These are phyloP conservation scores for Neurospora sp. DNA, from an alignment of 495 filamentous ascomycete species.

Conservation along the genomic window DNA sequence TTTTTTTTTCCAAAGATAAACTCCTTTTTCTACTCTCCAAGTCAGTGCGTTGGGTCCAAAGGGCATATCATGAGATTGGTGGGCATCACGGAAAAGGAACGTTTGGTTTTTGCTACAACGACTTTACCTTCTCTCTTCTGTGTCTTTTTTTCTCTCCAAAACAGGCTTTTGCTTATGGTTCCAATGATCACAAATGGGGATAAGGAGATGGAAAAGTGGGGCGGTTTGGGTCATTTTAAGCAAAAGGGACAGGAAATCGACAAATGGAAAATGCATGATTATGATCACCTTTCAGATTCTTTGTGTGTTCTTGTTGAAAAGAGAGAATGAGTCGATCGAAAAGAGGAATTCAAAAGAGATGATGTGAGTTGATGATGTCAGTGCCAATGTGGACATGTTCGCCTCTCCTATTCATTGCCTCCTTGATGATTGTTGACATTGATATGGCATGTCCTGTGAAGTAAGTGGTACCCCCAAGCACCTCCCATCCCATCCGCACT, in stretches of 20 bases:
- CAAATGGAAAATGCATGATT: neutral
- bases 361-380: neutral
- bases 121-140: neutral
- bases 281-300: neutral
- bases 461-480: too few species aligned
- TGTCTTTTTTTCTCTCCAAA: neutral
- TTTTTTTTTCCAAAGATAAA: neutral
- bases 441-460: too few species aligned
- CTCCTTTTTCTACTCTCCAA: neutral
- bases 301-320: neutral
- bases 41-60: neutral
- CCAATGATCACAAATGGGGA: neutral
- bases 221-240: neutral
- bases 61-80: neutral
- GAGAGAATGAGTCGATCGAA: neutral
- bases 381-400: neutral
- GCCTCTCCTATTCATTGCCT: too few species aligned
- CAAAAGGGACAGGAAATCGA: neutral
- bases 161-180: conserved; percentile 4
- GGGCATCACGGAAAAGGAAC: neutral
- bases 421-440: too few species aligned
- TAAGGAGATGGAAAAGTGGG: neutral
- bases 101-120: neutral
- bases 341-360: neutral
- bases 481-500: neutral